phyloP scores from a whole-genome alignment of 257 asterid species.

The Nicotiana knightiana region DNA sequence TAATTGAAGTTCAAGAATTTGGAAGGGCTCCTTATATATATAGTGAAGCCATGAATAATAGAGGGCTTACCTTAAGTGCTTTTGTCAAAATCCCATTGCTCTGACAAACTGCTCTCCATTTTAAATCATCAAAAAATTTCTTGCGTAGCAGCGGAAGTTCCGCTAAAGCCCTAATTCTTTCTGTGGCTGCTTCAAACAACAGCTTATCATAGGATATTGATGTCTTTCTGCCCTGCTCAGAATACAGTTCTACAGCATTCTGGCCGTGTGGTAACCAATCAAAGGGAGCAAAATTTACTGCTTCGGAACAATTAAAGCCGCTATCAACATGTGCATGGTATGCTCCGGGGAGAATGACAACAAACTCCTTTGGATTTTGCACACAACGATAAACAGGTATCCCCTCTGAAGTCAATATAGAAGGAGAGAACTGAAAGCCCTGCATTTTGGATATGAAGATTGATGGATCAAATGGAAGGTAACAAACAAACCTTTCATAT shows the following conservation, averaged over 20 bases:
- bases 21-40: background rate
- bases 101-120: conserved; percentile 40
- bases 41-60: background rate
- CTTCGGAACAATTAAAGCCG: conserved; percentile 78
- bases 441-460: conserved; percentile 27
- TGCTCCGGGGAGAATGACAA: conserved; percentile 67
- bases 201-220: conserved; percentile 67
- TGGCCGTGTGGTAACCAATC: conserved; percentile 88
- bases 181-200: conserved; percentile 62
- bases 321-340: conserved; percentile 60
- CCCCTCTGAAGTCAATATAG: conserved; percentile 51
- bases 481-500: background rate
- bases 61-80: conserved; percentile 55
- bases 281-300: conserved; percentile 67
- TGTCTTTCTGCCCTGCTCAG: conserved; percentile 43
- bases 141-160: conserved; percentile 23
- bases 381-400: conserved; percentile 79
- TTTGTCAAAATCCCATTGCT: conserved; percentile 55
- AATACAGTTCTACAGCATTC: conserved; percentile 45
- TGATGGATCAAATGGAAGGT: background rate
- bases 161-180: conserved; percentile 49
- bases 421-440: conserved; percentile 68
- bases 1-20: background rate
- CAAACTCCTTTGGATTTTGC: conserved; percentile 60
- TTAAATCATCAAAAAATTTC: conserved; percentile 14